Base-by-base conservation (phyloP, 148 eudicot genomes). In the Heliosperma pusillum region DNA sequence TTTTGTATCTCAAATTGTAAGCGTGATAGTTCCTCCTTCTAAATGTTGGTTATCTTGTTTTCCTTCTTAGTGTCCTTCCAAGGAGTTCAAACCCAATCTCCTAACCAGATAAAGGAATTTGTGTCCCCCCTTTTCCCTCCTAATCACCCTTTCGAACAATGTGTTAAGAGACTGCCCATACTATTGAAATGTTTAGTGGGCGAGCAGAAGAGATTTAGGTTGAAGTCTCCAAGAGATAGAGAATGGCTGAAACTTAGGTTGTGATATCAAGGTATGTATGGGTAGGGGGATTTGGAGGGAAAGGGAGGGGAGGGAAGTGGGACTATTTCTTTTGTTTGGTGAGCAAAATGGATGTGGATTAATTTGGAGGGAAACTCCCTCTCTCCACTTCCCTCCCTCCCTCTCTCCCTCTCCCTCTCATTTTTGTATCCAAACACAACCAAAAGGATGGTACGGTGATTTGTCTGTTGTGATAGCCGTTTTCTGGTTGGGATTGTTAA, bases 1-100 rank as follows among this genome's bases (percentile, higher is more conserved):
- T 42, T 55, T 55, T 44, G 10, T 62, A 36, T 68, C 13, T 69
- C 5, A 13, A 71, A 26, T 27, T 40, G 50, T 4, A 42, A 80
- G 26, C 21, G 56, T 63, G 52, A 64, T 63, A 56, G 24, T n/a
- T 36, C 27, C 47, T 20, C 61, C 26, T n/a, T 57, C 17, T 21
- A 16, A 36, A 26, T 62, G 68, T 59, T 58, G n/a, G 24, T 68
- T 50, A 8, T 56, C 20, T 65, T 72, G n/a, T 36, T 69, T 69
- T 55, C 60, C 59, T 36, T 21, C 17, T 56, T 10, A 52, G 52
- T 55, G 70, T 68, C 52, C 24, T 47, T 47, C 53, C 53, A 3
- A 2, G 40, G 40, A 2, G 40, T 33, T 33, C 5, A 0, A 47
- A 47, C 53, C 16, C 53, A 47, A 47, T 47, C 53, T 47, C 3